phyloP scores from a whole-genome alignment of 805 yeast species.

The Kuraishia piskuri region DNA sequence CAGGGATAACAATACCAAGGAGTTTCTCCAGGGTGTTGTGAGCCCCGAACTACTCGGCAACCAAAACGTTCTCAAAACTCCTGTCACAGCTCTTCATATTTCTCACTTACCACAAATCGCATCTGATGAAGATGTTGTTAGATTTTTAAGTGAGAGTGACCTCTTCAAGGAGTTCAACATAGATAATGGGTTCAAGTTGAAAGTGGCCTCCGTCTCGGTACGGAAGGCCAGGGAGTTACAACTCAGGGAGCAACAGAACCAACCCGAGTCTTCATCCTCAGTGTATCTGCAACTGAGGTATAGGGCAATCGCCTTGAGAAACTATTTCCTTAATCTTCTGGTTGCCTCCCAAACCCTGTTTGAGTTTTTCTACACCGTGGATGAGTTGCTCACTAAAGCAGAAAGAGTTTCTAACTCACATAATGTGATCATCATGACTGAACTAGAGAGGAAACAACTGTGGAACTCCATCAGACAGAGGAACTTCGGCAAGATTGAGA shows the following conservation, averaged over 20 bases:
- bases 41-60: slow-evolving; percentile 7
- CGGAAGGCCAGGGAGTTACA: slow-evolving; percentile 31
- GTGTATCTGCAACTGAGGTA: slow-evolving; percentile 15
- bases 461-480: slow-evolving; percentile 45
- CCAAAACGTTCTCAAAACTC: background rate
- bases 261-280: background rate
- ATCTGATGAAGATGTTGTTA: slow-evolving; percentile 19
- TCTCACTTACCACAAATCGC: slow-evolving; percentile 6
- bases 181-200: slow-evolving; percentile 32
- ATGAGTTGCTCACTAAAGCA: slow-evolving; percentile 14
- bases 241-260: slow-evolving; percentile 12
- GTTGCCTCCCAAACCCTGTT: slow-evolving; percentile 48
- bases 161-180: slow-evolving; percentile 40
- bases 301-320: slow-evolving; percentile 37
- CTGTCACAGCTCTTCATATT: slow-evolving; percentile 7
- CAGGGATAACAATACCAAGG: background rate
- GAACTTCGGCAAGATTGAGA: slow-evolving; percentile 37
- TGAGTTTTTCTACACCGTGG: slow-evolving; percentile 34
- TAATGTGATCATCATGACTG: slow-evolving; percentile 22
- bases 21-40: slow-evolving; percentile 9
- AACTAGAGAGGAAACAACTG: slow-evolving; percentile 31
- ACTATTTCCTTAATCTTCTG: slow-evolving; percentile 41
- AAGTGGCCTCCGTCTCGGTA: slow-evolving; percentile 42
- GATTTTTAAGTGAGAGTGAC: slow-evolving; percentile 30
- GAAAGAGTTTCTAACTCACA: slow-evolving; percentile 11